Evolutionary conservation across 2,329 filamentous ascomycete genomes (phyloP), one percentile per base, ranked within the genome.

Genomic region (Trichoderma lentiforme): DNA sequence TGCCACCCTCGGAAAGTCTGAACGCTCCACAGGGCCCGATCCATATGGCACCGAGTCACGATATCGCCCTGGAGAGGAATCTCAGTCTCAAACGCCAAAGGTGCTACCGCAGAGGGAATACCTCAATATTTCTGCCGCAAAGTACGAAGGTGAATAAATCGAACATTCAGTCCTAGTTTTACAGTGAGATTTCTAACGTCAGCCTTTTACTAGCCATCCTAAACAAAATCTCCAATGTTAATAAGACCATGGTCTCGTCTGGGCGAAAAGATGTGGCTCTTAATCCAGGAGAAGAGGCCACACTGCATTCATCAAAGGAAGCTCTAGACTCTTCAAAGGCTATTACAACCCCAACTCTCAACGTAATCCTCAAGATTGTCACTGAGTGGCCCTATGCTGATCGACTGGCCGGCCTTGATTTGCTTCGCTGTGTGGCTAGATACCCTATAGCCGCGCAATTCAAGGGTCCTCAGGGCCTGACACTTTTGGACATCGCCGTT

Each of bases 391-490:
- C 95, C 3, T 90, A 92, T 68, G 86, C 90, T 14, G 92, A 93
- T 75, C 91, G 94, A 60, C 86, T 99, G 0, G 93, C 96, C 0
- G 93, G 91, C 14, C 87, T 99, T 1, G 96, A 98, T 80, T 85
- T 98, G 1, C 86, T 98, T 6, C 93, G 96, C n/a, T 90, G 97
- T 63, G 85, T 96, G 32, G 91, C 93, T 1, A 89, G 90, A 1
- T 89, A 89, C 6, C 88, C 93, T 0, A 82, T 87, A 1, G 88
- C 90, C n/a, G 91, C 93, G 2, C 86, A 87, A 8, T 88, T 88
- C 64, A 83, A 83, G 0, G 86, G 89, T 65, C 82, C 86, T 0
- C 81, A 83, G 3, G 83, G 86, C 34, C 84, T 84, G 3, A 90
- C 88, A 43, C 83, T 95, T 14, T 82, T 98, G 7, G 85, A 90